Evolutionary conservation across 441 rosid species (phyloP), one percentile per base, ranked within the genome.

Genomic region (Iberis amara): DNA sequence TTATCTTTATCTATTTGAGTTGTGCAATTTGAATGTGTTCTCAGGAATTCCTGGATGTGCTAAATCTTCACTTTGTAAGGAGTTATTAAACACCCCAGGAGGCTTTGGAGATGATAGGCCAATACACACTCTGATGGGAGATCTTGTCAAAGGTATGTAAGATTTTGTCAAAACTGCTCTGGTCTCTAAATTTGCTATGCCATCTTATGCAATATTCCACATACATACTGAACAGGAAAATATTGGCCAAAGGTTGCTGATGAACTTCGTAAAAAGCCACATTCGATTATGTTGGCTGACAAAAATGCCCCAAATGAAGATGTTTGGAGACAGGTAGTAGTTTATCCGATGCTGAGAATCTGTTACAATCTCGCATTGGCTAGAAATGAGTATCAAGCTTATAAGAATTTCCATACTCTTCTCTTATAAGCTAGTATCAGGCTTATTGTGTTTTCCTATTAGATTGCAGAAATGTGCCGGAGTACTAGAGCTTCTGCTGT

Each of bases 221-320:
- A 14, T 42, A 10, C 42, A 14, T 42, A 5, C 36, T 72, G 30
- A 4, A 50, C 71, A 92, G 97, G 92, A 65, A 84, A 44, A 78
- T 92, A 86, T 61, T 92, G 99, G 99, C 84, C 62, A 65, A 86
- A 73, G 70, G 75, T 92, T 66, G 87, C 92, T 49, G 87, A 89
- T 13, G 95, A 82, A 68, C 71, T 70, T 40, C 74, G 76, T 75
- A 78, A 62, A 71, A 89, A 68, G 58, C 97, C 97, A 23, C 75
- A 78, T 57, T 89, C 97, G 18, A 75, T 92, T 64, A 74, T 83
- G 79, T 81, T 92, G 66, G 99, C 97, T 28, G 99, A 92, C 70
- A 92, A 92, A 76, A 92, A 92, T 82, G 99, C 99, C 47, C 97
- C 99, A 51, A 89, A 92, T 66, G 97, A 86, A 75, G 94, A 92